These are phyloP conservation scores for Diutina rugosa DNA, from an alignment of 1,139 yeast genomes.

Conservation along the genomic window DNA sequence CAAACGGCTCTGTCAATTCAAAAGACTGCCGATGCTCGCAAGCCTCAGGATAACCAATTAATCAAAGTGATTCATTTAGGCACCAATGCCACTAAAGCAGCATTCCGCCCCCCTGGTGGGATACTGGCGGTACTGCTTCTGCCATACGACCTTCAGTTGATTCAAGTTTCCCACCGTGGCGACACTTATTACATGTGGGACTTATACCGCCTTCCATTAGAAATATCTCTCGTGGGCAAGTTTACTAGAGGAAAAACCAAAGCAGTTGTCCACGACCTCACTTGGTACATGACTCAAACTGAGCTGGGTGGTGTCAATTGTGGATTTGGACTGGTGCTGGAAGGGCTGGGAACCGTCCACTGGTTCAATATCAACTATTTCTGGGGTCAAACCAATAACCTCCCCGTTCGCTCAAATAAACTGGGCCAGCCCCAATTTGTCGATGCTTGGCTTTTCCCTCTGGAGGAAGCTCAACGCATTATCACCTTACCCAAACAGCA, in stretches of 20 bases:
- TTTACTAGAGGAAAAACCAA: constrained; percentile 55
- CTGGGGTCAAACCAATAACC: constrained; percentile 16
- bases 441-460: constrained; percentile 30
- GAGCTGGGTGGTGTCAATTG: constrained; percentile 11
- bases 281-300: constrained; percentile 35
- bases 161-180: constrained; percentile 43
- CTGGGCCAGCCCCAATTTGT: constrained; percentile 11
- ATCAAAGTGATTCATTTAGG: constrained; percentile 34
- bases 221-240: constrained; percentile 44
- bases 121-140: constrained; percentile 48
- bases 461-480: constrained; percentile 19
- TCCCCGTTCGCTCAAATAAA: constrained; percentile 8
- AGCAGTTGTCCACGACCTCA: constrained; percentile 35
- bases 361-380: constrained; percentile 40
- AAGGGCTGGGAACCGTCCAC: constrained; percentile 48
- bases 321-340: constrained; percentile 44
- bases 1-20: constrained; percentile 12
- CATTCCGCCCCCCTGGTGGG: constrained; percentile 48
- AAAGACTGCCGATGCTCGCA: constrained; percentile 11
- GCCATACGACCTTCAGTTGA: constrained; percentile 45
- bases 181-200: constrained; percentile 59
- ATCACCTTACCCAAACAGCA: constrained; percentile 6
- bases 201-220: constrained; percentile 35
- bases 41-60: constrained; percentile 17
- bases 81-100: constrained; percentile 30